Evolutionary conservation across 2,329 filamentous ascomycete genomes (phyloP).

Genomic region (Alternaria rosae): DNA sequence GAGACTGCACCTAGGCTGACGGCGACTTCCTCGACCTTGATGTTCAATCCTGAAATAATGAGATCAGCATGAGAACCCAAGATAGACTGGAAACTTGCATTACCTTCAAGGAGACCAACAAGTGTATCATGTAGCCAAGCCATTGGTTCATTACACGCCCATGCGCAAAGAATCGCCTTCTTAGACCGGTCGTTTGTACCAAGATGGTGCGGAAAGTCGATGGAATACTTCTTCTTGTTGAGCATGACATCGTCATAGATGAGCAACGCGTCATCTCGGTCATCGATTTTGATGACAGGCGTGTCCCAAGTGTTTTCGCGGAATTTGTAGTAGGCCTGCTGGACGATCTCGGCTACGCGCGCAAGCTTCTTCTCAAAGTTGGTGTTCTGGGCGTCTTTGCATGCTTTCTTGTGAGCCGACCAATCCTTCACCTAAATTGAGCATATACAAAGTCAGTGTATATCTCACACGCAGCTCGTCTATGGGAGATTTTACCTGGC

Average conservation of each 20-base stretch:
- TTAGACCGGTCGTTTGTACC: neutral
- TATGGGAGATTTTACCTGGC: neutral
- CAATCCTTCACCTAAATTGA: neutral
- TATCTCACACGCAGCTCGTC: neutral
- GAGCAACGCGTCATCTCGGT: neutral
- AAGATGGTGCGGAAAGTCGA: conserved; percentile 1
- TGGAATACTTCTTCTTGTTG: neutral
- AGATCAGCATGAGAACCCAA: neutral
- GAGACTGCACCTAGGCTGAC: neutral
- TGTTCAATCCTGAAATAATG: neutral
- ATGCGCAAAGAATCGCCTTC: neutral
- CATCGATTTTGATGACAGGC: neutral
- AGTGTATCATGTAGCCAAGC: neutral
- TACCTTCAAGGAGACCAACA: neutral
- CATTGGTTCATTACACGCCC: conserved; percentile 1
- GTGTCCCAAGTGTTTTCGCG: conserved; percentile 11
- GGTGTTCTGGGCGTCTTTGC: neutral
- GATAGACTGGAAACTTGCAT: fast-evolving
- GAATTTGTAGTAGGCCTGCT: conserved; percentile 10
- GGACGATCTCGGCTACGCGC: conserved; percentile 1
- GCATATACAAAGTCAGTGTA: neutral
- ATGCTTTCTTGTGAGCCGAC: conserved; percentile 3
- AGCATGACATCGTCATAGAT: neutral
- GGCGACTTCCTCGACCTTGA: neutral
- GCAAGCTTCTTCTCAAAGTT: neutral